phyloP scores from a whole-genome alignment of 345 rosid species.

The Moricandia moricandioides region DNA sequence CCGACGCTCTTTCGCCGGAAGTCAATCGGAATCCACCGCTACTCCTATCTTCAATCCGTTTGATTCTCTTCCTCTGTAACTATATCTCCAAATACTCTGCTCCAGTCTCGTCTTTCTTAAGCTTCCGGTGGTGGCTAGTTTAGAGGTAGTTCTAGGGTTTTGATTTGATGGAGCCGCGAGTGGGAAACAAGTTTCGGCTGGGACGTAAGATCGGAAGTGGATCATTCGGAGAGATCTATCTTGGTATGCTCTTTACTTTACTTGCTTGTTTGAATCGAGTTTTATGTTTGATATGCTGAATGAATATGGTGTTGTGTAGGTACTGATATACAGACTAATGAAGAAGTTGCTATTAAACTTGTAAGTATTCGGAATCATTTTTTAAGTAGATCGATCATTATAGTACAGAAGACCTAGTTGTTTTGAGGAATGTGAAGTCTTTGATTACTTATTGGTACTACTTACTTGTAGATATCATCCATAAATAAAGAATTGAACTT shows the following conservation, averaged over 20 bases:
- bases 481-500: background rate
- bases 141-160: constrained; percentile 16
- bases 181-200: constrained; percentile 84
- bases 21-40: constrained; percentile 34
- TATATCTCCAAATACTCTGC: constrained; percentile 2
- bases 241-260: constrained; percentile 47
- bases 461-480: background rate
- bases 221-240: constrained; percentile 98
- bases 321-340: constrained; percentile 84
- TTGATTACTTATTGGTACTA: background rate
- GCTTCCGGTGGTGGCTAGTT: background rate
- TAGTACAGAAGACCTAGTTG: background rate
- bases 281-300: background rate
- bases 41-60: background rate
- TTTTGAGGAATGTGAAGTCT: constrained; percentile 1
- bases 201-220: constrained; percentile 98
- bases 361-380: constrained; percentile 63
- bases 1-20: constrained; percentile 33
- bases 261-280: background rate
- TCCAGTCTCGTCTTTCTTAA: background rate
- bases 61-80: background rate
- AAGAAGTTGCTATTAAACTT: constrained; percentile 98
- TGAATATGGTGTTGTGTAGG: constrained; percentile 38
- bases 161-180: constrained; percentile 73
- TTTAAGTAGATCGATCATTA: constrained; percentile 13